A percentile compares a stretch with the other conserved stretches of the same genome.
phyloP scores from a whole-genome alignment of 345 rosid genomes.

The Heritiera littoralis region DNA sequence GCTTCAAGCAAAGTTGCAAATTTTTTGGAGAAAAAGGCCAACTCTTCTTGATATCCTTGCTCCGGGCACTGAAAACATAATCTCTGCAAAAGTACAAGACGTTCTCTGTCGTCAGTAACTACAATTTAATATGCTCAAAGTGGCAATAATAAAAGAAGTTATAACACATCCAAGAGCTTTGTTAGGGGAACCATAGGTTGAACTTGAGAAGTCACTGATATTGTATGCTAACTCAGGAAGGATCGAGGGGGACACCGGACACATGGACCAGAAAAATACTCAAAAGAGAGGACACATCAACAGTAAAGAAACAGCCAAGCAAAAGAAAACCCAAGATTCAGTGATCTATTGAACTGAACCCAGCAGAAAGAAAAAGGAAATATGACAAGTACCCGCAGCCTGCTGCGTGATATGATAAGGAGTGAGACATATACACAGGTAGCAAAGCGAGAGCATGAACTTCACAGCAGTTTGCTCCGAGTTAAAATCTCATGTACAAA shows the following conservation, averaged over 20 bases:
- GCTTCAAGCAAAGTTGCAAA: constrained; percentile 75
- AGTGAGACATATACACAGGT: constrained; percentile 13
- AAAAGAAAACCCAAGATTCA: constrained; percentile 21
- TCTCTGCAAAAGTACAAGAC: constrained; percentile 55
- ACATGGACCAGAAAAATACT: constrained; percentile 23
- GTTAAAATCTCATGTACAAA: constrained; percentile 18
- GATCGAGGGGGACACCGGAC: constrained; percentile 1
- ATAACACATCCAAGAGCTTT: background rate
- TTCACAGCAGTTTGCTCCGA: constrained; percentile 6
- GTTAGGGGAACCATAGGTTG: background rate
- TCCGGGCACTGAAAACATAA: constrained; percentile 73
- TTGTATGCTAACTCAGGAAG: constrained; percentile 28
- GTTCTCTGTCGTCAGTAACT: constrained; percentile 15
- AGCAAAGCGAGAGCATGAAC: constrained; percentile 16
- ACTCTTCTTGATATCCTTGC: constrained; percentile 70
- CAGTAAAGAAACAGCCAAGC: constrained; percentile 34
- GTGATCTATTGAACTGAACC: constrained; percentile 25
- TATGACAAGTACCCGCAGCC: background rate
- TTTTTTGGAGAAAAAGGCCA: constrained; percentile 89
- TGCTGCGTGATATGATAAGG: constrained; percentile 21
- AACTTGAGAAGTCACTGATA: constrained; percentile 23
- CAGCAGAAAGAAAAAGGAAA: background rate
- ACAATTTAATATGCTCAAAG: background rate
- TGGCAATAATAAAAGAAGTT: background rate
- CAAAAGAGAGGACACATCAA: constrained; percentile 23